Percentiles rank a stretch among this genome's conserved stretches.
These are phyloP conservation scores for Xylariaceae sp. DNA, from an alignment of 2,329 filamentous ascomycete species.

Conservation along the genomic window DNA sequence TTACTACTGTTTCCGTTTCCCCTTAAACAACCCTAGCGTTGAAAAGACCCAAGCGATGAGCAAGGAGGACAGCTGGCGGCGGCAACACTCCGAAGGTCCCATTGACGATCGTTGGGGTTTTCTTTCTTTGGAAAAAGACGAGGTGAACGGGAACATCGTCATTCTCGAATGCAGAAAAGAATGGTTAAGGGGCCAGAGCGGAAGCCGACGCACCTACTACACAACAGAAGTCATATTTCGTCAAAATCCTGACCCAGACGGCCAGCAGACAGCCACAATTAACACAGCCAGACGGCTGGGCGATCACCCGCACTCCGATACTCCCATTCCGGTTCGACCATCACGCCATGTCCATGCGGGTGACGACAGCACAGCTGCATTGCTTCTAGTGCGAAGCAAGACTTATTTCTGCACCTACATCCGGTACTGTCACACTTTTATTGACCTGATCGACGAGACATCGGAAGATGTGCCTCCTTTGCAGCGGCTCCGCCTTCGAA, in stretches of 20 bases:
- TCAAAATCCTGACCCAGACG: conserved; percentile 6
- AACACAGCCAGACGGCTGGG: conserved; percentile 30
- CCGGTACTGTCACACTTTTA: conserved; percentile 46
- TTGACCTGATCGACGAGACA: conserved; percentile 55
- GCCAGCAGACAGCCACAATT: neutral
- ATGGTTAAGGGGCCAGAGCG: conserved; percentile 51
- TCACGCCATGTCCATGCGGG: conserved; percentile 45
- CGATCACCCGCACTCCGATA: conserved; percentile 22
- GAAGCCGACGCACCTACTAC: conserved; percentile 62
- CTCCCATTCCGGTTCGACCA: conserved; percentile 7
- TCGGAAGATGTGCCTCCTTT: conserved; percentile 31
- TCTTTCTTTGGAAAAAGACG: conserved; percentile 56
- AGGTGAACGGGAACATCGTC: conserved; percentile 50
- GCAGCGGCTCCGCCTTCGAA: conserved; percentile 43
- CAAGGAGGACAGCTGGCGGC: conserved; percentile 54
- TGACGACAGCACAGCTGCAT: conserved; percentile 38
- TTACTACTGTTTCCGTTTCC: conserved; percentile 63
- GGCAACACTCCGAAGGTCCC: conserved; percentile 63
- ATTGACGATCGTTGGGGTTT: conserved; percentile 71
- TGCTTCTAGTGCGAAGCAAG: conserved; percentile 46
- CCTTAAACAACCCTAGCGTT: conserved; percentile 42
- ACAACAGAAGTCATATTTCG: conserved; percentile 47
- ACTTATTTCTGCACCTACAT: conserved; percentile 54
- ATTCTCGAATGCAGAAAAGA: conserved; percentile 67
- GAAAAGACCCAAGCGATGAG: conserved; percentile 38